Percentiles rank a stretch among this genome's conserved stretches.
Evolutionary conservation across 495 filamentous ascomycete genomes (phyloP).

Genomic region (Glutinoglossum americanum): DNA sequence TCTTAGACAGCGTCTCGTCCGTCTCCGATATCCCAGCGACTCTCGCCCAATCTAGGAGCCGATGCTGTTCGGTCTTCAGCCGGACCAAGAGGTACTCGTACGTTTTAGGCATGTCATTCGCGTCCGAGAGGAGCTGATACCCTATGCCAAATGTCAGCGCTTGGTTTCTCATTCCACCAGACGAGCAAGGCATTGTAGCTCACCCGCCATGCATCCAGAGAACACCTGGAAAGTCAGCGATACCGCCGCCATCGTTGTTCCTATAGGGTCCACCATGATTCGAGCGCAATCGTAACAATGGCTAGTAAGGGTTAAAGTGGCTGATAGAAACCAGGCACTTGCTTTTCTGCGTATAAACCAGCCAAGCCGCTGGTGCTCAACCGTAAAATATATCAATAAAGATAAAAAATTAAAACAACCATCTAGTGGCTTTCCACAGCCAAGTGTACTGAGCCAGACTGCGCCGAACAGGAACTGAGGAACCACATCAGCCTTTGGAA

Average conservation of each 20-base stretch:
- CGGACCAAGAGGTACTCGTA: slow-evolving; percentile 12
- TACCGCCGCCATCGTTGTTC: not conserved
- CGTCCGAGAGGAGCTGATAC: slow-evolving; percentile 14
- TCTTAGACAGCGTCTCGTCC: slow-evolving; percentile 12
- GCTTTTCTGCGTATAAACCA: too few species aligned
- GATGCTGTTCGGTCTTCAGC: slow-evolving; percentile 14
- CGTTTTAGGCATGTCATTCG: slow-evolving; percentile 13
- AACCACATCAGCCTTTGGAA: too few species aligned
- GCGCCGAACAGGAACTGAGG: too few species aligned
- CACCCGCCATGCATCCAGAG: slow-evolving; percentile 12
- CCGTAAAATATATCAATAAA: not conserved
- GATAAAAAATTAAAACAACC: too few species aligned
- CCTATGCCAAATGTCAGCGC: slow-evolving; percentile 4
- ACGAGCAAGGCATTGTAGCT: not conserved
- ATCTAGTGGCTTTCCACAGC: too few species aligned
- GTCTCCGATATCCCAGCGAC: slow-evolving; percentile 11
- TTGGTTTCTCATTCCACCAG: not conserved
- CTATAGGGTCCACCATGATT: not conserved
- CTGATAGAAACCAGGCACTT: too few species aligned
- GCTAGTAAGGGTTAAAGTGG: not conserved
- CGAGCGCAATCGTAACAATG: not conserved
- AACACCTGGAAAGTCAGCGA: slow-evolving; percentile 15
- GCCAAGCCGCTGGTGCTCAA: not conserved
- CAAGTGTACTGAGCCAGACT: too few species aligned
- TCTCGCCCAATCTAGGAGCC: slow-evolving; percentile 14